Evolutionary conservation across 129 eudicot species (phyloP), one percentile per base, ranked within the genome.

Genomic region (Ambrosia trifida): DNA sequence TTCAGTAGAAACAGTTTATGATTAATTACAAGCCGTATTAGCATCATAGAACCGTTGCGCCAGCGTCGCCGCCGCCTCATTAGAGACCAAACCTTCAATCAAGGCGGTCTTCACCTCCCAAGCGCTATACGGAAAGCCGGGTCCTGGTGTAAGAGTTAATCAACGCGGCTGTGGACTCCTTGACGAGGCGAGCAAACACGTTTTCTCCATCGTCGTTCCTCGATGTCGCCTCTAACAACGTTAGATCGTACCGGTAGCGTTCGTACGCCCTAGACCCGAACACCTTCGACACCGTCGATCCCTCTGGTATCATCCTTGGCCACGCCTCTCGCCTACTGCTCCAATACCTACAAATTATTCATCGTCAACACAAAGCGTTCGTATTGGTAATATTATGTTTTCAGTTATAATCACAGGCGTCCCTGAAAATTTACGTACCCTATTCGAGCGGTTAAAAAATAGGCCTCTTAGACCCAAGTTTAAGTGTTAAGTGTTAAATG

Each of bases 81-180:
- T 79, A 3, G 98, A 89, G 35, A 89, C 94, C 69, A 92, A 13
- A 28, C 87, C 95, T 62, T 72, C 82, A 17, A 92, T 86, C 12
- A 92, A 70, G 50, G 82, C 62, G 8, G 96, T 89, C 78, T 92
- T 92, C 62, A 92, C 85, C 64, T 92, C 98, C 98, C 98, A 93
- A 20, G 92, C 91, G 4, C 81, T 57, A 57, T 82, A 88, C 4
- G 98, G 98, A 50, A 67, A 91, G 11, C 86, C 94, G 9, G 9
- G 72, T 76, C 74, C 98, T 81, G 18, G 86, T 80, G 68, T 88
- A 91, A 1, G 98, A 89, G 54, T 91, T 91, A 17, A 91, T 73
- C 81, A 91, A 53, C 41, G 98, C 98, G 38, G 98, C 98, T 50
- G 91, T 89, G 6, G 98, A 88, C 74, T 91, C 81, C 77, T 83